Percentiles rank a stretch among this genome's conserved stretches.
phyloP scores from a whole-genome alignment of 2,329 filamentous ascomycete genomes.

The Phialophora verrucosa region DNA sequence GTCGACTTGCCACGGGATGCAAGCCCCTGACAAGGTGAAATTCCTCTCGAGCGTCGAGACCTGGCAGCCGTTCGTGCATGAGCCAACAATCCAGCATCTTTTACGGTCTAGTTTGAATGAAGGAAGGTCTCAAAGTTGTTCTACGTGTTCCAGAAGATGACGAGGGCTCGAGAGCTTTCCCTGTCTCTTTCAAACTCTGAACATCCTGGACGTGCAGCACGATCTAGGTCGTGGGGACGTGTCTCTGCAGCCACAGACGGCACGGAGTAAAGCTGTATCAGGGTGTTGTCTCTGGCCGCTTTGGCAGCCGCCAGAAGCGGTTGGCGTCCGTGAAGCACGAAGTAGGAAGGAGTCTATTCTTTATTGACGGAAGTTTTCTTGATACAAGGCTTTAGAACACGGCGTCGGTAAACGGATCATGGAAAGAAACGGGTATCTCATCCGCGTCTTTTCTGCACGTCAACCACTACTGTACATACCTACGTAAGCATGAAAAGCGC shows the following conservation, averaged over 20 bases:
- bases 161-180: not conserved
- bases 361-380: not conserved
- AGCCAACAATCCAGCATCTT: not conserved
- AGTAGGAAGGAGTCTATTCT: not conserved
- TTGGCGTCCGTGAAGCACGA: not conserved
- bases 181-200: not conserved
- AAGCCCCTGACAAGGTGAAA: conserved; percentile 13
- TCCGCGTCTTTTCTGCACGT: not conserved
- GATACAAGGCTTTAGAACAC: not conserved
- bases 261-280: not conserved
- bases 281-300: conserved; percentile 1
- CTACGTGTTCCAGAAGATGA: conserved; percentile 4
- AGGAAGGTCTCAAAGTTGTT: not conserved
- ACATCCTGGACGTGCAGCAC: not conserved
- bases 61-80: not conserved
- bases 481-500: not conserved
- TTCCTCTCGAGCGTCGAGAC: not conserved
- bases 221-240: not conserved
- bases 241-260: not conserved
- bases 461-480: not conserved
- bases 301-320: not conserved
- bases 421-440: conserved; percentile 12
- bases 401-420: not conserved
- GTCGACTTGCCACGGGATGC: conserved; percentile 4
- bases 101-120: not conserved